Conservation (phyloP, 768 basidiomycete genomes). For the Russula ochroleuca region DNA sequence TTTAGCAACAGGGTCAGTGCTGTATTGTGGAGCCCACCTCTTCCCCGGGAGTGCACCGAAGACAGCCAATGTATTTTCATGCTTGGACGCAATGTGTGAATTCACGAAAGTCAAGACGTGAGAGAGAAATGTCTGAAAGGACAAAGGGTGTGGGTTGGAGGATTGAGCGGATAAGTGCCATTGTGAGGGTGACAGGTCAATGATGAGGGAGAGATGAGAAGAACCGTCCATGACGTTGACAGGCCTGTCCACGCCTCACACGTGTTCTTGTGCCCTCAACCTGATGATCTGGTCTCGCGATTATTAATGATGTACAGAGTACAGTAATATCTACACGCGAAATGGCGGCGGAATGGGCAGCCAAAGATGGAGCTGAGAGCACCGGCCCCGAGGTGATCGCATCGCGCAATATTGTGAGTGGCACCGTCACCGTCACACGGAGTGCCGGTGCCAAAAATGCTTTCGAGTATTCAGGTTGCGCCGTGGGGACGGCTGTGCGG, state of each 20-base stretch:
- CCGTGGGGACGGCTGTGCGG: conserved; percentile 11
- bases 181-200: conserved; percentile 82
- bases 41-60: conserved; percentile 84
- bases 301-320: background rate
- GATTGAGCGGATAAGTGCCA: conserved; percentile 70
- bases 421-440: conserved; percentile 4
- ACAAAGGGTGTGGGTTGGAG: conserved; percentile 48
- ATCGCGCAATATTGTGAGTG: background rate
- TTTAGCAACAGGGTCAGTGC: background rate
- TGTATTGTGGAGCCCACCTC: conserved; percentile 49
- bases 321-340: background rate
- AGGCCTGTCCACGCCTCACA: background rate
- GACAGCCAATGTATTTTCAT: conserved; percentile 90
- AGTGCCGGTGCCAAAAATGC: conserved; percentile 4
- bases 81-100: conserved; percentile 82
- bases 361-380: background rate
- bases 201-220: conserved; percentile 72
- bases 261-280: conserved; percentile 8
- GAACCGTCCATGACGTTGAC: conserved; percentile 41
- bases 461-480: conserved; percentile 9
- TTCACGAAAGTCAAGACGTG: conserved; percentile 90
- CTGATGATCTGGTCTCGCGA: no score
- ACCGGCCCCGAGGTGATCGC: conserved; percentile 5
- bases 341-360: background rate
- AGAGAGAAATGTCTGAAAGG: conserved; percentile 70